A percentile compares a stretch with the other conserved stretches of the same genome.
These are phyloP conservation scores for Heliamphora pulchella DNA, from an alignment of 179 eudicot genomes.

Conservation along the genomic window DNA sequence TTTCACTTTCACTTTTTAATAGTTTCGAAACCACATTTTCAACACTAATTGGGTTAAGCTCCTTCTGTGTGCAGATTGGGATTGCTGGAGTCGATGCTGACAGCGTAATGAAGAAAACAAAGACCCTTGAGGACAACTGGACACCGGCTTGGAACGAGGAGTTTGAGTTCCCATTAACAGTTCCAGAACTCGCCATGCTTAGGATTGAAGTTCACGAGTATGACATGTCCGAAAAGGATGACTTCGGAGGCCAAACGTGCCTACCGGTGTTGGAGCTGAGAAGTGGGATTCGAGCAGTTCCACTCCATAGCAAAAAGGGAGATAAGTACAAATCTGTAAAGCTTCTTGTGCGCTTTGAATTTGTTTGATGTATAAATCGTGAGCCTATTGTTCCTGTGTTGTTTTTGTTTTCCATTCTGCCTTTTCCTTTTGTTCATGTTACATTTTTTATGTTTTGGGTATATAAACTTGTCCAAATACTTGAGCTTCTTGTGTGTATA, in stretches of 20 bases:
- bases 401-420: not conserved
- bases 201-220: constrained; percentile 85
- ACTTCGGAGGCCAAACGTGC: constrained; percentile 85
- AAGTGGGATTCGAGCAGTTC: constrained; percentile 69
- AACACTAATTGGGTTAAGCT: not conserved
- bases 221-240: constrained; percentile 88
- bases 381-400: not conserved
- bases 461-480: constrained; percentile 1
- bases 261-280: constrained; percentile 70
- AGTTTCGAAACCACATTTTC: no score
- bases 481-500: constrained; percentile 11
- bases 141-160: constrained; percentile 73
- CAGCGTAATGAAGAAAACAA: constrained; percentile 63
- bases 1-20: no score
- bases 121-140: constrained; percentile 75
- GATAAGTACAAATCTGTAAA: constrained; percentile 57
- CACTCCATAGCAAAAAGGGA: constrained; percentile 60
- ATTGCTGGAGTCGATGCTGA: constrained; percentile 71
- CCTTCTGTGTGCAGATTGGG: constrained; percentile 3
- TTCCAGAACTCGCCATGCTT: constrained; percentile 86
- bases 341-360: constrained; percentile 72
- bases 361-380: constrained; percentile 26
- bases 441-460: not conserved
- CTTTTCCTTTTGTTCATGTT: not conserved
- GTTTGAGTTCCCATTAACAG: constrained; percentile 66